A percentile compares a stretch with the other conserved stretches of the same genome.
These are phyloP conservation scores for Botrytis porri DNA, from an alignment of 2,329 filamentous ascomycete species.

Conservation along the genomic window DNA sequence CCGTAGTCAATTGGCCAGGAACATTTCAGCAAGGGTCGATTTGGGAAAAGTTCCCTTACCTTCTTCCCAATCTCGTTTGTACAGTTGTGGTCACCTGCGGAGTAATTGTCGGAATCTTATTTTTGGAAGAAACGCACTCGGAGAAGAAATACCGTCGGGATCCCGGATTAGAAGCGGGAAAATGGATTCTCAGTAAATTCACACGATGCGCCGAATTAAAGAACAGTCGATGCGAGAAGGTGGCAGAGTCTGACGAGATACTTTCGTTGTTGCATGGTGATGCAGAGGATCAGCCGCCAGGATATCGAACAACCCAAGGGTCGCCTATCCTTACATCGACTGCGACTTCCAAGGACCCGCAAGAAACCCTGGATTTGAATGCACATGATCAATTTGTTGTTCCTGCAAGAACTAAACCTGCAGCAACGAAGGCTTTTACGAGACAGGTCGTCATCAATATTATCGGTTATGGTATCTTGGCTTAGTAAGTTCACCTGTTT, in stretches of 20 bases:
- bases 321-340: slow-evolving; percentile 49
- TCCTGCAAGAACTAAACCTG: slow-evolving; percentile 39
- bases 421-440: slow-evolving; percentile 67
- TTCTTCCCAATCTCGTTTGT: slow-evolving; percentile 90
- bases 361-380: slow-evolving; percentile 41
- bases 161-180: slow-evolving; percentile 71
- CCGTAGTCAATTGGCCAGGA: slow-evolving; percentile 75
- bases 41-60: slow-evolving; percentile 84
- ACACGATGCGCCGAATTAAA: slow-evolving; percentile 35
- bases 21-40: slow-evolving; percentile 71
- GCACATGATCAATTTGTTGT: slow-evolving; percentile 24
- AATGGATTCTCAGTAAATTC: slow-evolving; percentile 57
- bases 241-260: slow-evolving; percentile 41
- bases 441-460: slow-evolving; percentile 84
- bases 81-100: slow-evolving; percentile 73
- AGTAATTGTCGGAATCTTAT: slow-evolving; percentile 75
- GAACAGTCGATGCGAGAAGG: slow-evolving; percentile 41
- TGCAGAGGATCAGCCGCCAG: slow-evolving; percentile 58
- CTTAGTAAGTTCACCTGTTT: slow-evolving; percentile 68
- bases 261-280: slow-evolving; percentile 57
- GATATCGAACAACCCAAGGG: slow-evolving; percentile 62
- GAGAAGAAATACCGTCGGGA: slow-evolving; percentile 76
- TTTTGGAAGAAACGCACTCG: slow-evolving; percentile 90
- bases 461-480: slow-evolving; percentile 84
- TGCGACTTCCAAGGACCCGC: slow-evolving; percentile 37